phyloP scores from a whole-genome alignment of 192 early-diverging fungal genomes.

The Pilaira anomala region DNA sequence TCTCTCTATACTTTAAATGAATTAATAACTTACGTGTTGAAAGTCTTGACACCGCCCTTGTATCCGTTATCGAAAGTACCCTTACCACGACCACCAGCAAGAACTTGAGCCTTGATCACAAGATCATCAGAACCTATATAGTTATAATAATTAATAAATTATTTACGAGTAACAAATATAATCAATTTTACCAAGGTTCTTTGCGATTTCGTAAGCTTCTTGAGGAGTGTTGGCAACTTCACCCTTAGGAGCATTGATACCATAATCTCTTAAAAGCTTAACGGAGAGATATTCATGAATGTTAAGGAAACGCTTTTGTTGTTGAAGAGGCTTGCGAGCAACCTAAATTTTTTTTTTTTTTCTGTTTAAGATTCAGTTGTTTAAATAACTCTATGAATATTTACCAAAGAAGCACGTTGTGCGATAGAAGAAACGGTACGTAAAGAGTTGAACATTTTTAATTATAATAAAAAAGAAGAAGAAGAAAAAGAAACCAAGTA shows the following conservation, averaged over 20 bases:
- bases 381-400: neutral
- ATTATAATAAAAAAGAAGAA: neutral
- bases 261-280: constrained; percentile 86
- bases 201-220: constrained; percentile 86
- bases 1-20: constrained; percentile 14
- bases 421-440: constrained; percentile 24
- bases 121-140: constrained; percentile 31
- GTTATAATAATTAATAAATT: neutral
- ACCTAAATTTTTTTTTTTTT: constrained; percentile 18
- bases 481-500: constrained; percentile 4
- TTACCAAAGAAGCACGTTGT: constrained; percentile 31
- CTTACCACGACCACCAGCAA: constrained; percentile 99
- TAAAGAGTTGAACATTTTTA: constrained; percentile 33
- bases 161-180: constrained; percentile 1
- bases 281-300: constrained; percentile 98
- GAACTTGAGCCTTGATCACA: constrained; percentile 62
- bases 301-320: constrained; percentile 82
- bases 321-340: constrained; percentile 25
- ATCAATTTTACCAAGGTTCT: constrained; percentile 61
- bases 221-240: constrained; percentile 81
- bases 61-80: constrained; percentile 93
- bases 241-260: constrained; percentile 88
- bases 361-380: neutral
- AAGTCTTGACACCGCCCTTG: constrained; percentile 93
- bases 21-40: constrained; percentile 72